Base-by-base conservation (phyloP, 257 asterid species). In the Nicotiana noctiflora region DNA sequence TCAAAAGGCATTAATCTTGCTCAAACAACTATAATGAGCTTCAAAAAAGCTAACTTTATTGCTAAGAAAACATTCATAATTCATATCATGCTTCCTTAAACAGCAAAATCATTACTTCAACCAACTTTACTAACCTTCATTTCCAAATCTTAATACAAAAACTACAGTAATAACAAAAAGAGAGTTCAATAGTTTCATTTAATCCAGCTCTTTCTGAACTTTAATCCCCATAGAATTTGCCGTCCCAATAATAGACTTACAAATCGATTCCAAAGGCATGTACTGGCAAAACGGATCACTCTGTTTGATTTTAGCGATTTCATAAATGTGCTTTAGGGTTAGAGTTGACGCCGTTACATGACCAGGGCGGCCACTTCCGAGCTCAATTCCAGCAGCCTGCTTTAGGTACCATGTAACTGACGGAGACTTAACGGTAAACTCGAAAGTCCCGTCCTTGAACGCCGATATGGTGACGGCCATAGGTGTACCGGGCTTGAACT, bases 261-360 rank as follows among this genome's bases (percentile, higher is more conserved):
- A 90, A 79, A 94, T 91, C 51, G 96, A 86, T 81, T 93, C 98
- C 80, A 93, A 85, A 23, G 96, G 84, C 97, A 94, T 89, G 80
- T 90, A 89, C 91, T 89, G 92, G 79, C 97, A 93, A 78, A 63
- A 91, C 0, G 94, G 96, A 76, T 94, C 98, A 75, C 87, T 86
- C 91, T 90, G 96, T 89, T 94, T 94, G 82, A 94, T 85, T 90
- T 94, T 94, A 2, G 98, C 97, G 53, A 94, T 93, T 88, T 93
- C 97, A 85, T 90, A 91, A n/a, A 94, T 90, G 83, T 94, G 98
- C 85, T 93, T 93, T 32, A 93, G 76, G 61, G 90, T 90, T 80
- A 94, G 27, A 10, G 88, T 81, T 6, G 97, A 90, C 52, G 90
- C 94, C 5, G 86, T 82, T 86, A 89, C 92, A 89, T 94, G 97